Conservation (phyloP, 306 rosid genomes). For the Crataegus laevigata region DNA sequence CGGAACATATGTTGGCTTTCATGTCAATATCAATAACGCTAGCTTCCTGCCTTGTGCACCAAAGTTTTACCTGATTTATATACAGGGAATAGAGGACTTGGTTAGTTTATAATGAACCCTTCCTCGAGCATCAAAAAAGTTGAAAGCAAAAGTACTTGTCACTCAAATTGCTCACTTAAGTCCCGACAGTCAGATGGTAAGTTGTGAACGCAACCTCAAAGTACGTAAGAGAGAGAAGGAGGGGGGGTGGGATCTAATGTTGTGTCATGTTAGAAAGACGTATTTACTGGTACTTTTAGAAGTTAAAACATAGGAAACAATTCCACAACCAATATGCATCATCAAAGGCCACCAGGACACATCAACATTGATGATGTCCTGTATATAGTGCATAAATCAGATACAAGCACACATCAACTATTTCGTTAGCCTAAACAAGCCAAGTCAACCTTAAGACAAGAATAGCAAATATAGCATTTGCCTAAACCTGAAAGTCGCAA, state of each 20-base stretch:
- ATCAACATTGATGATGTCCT: neutral
- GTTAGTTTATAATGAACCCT: neutral
- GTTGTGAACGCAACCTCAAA: neutral
- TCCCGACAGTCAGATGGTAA: neutral
- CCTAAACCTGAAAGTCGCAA: neutral
- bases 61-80: constrained; percentile 76
- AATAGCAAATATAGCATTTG: neutral
- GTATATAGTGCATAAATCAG: neutral
- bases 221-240: neutral
- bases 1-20: constrained; percentile 99
- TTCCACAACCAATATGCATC: neutral
- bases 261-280: neutral
- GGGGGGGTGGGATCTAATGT: neutral
- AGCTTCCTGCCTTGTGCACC: constrained; percentile 93
- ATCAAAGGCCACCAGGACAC: neutral
- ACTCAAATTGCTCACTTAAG: neutral
- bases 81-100: constrained; percentile 4
- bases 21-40: constrained; percentile 89
- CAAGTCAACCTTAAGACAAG: neutral
- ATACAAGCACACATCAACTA: neutral
- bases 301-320: neutral
- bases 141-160: neutral
- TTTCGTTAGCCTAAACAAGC: neutral
- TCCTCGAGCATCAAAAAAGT: neutral
- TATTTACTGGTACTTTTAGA: too few relatives aligned